These are phyloP conservation scores for Pythium oligandrum DNA, from an alignment of 352 stramenopile species.

Conservation along the genomic window DNA sequence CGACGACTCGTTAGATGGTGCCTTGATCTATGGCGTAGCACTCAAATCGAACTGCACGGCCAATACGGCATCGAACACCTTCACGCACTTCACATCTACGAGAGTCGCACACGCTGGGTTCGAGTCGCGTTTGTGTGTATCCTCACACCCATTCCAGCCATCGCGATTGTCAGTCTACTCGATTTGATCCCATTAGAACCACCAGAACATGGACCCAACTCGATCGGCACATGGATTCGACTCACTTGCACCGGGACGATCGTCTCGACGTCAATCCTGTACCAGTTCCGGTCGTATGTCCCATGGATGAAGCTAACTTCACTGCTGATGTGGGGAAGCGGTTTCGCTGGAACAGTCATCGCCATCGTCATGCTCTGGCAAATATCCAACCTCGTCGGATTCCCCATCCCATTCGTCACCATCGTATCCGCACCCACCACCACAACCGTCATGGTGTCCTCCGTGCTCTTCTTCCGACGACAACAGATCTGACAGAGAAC, in stretches of 20 bases:
- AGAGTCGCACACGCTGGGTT: too few relatives aligned
- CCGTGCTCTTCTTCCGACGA: background rate
- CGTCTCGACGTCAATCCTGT: slow-evolving; percentile 12
- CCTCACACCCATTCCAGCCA: too few relatives aligned
- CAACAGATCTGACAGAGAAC: background rate
- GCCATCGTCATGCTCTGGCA: slow-evolving; percentile 5
- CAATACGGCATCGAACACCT: too few relatives aligned
- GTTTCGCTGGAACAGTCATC: slow-evolving; percentile 9
- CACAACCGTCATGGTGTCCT: background rate
- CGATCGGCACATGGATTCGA: slow-evolving; percentile 5
- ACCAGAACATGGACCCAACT: too few relatives aligned
- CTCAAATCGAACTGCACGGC: too few relatives aligned
- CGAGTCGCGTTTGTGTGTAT: too few relatives aligned
- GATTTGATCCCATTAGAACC: too few relatives aligned
- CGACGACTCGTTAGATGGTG: too few relatives aligned
- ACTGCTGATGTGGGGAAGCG: slow-evolving; percentile 3
- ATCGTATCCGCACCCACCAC: slow-evolving; percentile 1
- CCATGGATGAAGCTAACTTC: slow-evolving; percentile 7
- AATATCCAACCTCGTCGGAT: slow-evolving; percentile 15
- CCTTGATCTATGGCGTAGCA: too few relatives aligned
- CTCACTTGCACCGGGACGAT: slow-evolving; percentile 15
- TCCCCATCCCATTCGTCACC: slow-evolving; percentile 26
- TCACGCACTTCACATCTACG: too few relatives aligned
- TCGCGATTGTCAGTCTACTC: too few relatives aligned
- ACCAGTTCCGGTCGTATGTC: slow-evolving; percentile 20